phyloP scores from a whole-genome alignment of 352 stramenopile genomes.

The Globisporangium mamillatum region DNA sequence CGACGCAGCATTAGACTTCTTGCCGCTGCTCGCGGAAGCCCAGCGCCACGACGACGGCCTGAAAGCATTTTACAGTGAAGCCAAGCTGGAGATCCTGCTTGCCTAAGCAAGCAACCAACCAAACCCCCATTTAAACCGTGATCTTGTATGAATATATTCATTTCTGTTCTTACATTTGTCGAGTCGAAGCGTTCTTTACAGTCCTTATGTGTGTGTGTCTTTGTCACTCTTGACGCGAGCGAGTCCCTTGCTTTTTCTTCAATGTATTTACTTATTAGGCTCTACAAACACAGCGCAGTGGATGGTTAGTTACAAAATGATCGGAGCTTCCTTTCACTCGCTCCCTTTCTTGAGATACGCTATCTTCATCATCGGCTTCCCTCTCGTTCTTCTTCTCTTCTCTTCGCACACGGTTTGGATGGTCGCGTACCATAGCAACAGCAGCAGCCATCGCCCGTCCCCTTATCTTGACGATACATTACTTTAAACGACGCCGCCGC shows the following conservation, averaged over 20 bases:
- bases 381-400: neutral
- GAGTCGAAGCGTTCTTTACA: neutral
- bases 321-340: constrained; percentile 1
- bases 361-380: constrained; percentile 1
- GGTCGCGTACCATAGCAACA: neutral
- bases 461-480: neutral
- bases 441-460: neutral
- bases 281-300: constrained; percentile 10
- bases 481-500: constrained; percentile 62
- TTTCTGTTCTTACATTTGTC: constrained; percentile 17
- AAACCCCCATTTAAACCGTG: constrained; percentile 1
- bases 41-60: constrained; percentile 18
- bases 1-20: constrained; percentile 17
- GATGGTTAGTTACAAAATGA: constrained; percentile 14
- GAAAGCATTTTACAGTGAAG: constrained; percentile 16
- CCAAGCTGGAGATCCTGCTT: constrained; percentile 21
- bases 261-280: constrained; percentile 11
- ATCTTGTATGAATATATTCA: constrained; percentile 24
- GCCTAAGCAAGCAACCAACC: neutral
- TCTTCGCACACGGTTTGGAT: neutral
- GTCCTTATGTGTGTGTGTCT: neutral
- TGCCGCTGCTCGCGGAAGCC: constrained; percentile 15
- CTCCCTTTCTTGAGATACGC: constrained; percentile 7
- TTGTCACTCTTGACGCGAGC: neutral
- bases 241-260: constrained; percentile 9